phyloP scores from a whole-genome alignment of 805 yeast species.

The Candida ficus region DNA sequence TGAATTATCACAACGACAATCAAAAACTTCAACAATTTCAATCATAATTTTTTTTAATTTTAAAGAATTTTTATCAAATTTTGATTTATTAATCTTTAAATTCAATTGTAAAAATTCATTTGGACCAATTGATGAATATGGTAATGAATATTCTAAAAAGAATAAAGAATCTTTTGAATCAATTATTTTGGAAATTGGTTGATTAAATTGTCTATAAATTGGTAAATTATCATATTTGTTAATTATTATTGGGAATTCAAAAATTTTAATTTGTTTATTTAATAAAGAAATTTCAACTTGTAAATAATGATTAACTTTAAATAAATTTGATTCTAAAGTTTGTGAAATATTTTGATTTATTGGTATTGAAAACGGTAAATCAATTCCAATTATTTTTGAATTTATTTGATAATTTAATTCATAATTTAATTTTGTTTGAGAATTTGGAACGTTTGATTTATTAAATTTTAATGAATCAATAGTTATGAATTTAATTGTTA shows the following conservation, averaged over 20 bases:
- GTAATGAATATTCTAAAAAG: constrained; percentile 40
- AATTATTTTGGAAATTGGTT: constrained; percentile 40
- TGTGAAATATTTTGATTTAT: constrained; percentile 48
- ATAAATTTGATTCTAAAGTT: constrained; percentile 42
- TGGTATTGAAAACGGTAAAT: constrained; percentile 54
- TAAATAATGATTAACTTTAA: constrained; percentile 42
- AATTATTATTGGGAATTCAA: constrained; percentile 46
- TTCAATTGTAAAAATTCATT: constrained; percentile 40
- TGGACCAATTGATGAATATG: constrained; percentile 55
- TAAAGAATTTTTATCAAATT: constrained; percentile 13
- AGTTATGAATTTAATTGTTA: constrained; percentile 45
- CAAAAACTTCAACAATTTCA: constrained; percentile 50
- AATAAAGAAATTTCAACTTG: constrained; percentile 27
- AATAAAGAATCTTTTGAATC: constrained; percentile 46
- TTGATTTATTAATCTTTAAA: constrained; percentile 34
- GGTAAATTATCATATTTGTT: constrained; percentile 56
- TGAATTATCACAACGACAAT: constrained; percentile 32
- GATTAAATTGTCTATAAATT: constrained; percentile 47
- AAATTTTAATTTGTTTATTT: constrained; percentile 10
- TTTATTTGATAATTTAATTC: constrained; percentile 32
- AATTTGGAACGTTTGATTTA: constrained; percentile 31
- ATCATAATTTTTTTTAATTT: constrained; percentile 41
- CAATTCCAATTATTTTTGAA: constrained; percentile 46
- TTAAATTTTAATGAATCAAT: constrained; percentile 43
- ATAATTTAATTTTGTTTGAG: constrained; percentile 26